Percentiles rank a stretch among this genome's conserved stretches.
Conservation (phyloP, 2,329 filamentous ascomycete species). For the Botrytis aclada region DNA sequence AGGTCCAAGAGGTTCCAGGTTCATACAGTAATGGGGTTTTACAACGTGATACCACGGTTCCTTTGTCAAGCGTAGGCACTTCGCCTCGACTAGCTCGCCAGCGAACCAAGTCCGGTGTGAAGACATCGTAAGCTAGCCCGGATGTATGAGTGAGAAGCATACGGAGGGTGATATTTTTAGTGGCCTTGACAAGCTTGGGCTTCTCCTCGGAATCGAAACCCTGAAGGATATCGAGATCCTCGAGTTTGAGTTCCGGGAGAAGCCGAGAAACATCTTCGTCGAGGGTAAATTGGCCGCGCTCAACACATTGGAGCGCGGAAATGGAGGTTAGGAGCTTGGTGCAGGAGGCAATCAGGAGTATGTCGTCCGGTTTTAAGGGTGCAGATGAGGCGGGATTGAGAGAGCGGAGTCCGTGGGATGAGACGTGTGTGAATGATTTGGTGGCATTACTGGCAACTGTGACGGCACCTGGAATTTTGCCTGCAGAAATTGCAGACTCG, state of each 20-base stretch:
- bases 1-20: conserved; percentile 60
- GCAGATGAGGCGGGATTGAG: conserved; percentile 46
- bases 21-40: conserved; percentile 56
- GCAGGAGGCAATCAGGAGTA: conserved; percentile 59
- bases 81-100: conserved; percentile 23
- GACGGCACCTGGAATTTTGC: conserved; percentile 27
- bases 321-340: conserved; percentile 54
- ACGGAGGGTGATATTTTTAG: conserved; percentile 34
- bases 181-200: conserved; percentile 25
- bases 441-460: conserved; percentile 22
- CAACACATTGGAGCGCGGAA: conserved; percentile 56
- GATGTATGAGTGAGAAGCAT: conserved; percentile 31
- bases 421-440: conserved; percentile 43
- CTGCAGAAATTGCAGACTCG: background rate
- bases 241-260: conserved; percentile 33
- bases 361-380: conserved; percentile 56
- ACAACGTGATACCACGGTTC: background rate
- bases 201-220: conserved; percentile 29
- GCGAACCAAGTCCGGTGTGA: conserved; percentile 16
- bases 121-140: conserved; percentile 27
- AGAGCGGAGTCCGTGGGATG: background rate
- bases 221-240: conserved; percentile 31
- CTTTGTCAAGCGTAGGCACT: background rate
- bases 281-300: conserved; percentile 47
- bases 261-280: conserved; percentile 43